Base-by-base conservation (phyloP, 352 stramenopile genomes). In the Globisporangium nodosum region DNA sequence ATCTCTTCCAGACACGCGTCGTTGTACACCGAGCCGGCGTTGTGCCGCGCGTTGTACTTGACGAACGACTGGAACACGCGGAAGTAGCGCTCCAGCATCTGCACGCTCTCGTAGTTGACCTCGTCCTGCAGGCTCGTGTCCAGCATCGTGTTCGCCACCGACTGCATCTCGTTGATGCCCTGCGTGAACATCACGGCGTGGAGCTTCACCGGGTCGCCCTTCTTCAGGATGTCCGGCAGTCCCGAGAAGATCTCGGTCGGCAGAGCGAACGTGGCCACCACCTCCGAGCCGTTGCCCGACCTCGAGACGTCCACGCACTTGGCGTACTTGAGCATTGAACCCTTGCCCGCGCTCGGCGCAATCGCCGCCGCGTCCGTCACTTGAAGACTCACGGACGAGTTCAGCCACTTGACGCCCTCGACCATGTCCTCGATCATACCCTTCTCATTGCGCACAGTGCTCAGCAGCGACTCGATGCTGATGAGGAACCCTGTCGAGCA, bases 371-470 rank as follows among this genome's bases (percentile, higher is more conserved):
- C 54, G 24, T 58, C 60, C 2, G 15, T 65, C 13, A 95, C 66
- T 43, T 90, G 76, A n/a, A 97, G 77, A 54, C 81, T 90, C 48
- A 97, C 83, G 3, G 70, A 68, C 12, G 58, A 69, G 58, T 80
- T 92, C 9, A 97, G 67, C 89, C 87, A 97, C 52, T 90, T 69
- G 46, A 94, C 62, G 24, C 86, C 88, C 46, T 94, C 89, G 5
- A 76, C 78, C 78, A 97, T 90, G 60, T 97, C 90, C 71, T 96
- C 81, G 3, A 99, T 83, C 96, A 98, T 98, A n/a, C 90, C 92
- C 49, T 97, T 88, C 68, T 99, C 96, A 50, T 93, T 95, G 16
- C 94, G 93, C 30, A 96, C 85, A 21, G 96, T 97, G 65, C 84
- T 97, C 37, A 99, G 60, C 15, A 99, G 72, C 20, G 92, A 97